Conservation (phyloP, 257 asterid species). For the Phtheirospermum japonicum region DNA sequence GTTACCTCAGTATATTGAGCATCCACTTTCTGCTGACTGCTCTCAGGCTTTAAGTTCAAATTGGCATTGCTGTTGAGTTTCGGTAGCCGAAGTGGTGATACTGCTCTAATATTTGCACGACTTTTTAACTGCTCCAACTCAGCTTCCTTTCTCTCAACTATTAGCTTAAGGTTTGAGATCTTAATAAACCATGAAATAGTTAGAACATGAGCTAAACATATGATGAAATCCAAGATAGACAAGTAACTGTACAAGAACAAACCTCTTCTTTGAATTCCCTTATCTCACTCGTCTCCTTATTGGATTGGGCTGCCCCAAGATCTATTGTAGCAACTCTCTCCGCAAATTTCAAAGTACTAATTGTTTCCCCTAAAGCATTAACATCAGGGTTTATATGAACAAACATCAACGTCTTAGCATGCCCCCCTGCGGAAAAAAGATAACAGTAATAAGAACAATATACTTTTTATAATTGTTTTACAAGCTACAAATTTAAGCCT, state of each 20-base stretch:
- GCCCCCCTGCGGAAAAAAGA: slow-evolving; percentile 31
- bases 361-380: slow-evolving; percentile 77
- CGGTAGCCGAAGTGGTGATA: slow-evolving; percentile 72
- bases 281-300: slow-evolving; percentile 78
- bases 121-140: slow-evolving; percentile 69
- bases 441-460: slow-evolving; percentile 21
- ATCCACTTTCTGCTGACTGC: slow-evolving; percentile 44
- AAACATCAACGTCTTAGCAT: slow-evolving; percentile 63
- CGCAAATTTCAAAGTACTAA: slow-evolving; percentile 86
- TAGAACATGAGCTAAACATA: slow-evolving; percentile 23
- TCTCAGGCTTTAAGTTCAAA: slow-evolving; percentile 46
- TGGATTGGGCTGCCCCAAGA: slow-evolving; percentile 82
- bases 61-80: slow-evolving; percentile 39
- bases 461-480: background rate
- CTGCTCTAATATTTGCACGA: slow-evolving; percentile 46
- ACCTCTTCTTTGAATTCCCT: slow-evolving; percentile 86
- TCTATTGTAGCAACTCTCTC: slow-evolving; percentile 87
- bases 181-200: slow-evolving; percentile 30
- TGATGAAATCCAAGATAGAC: slow-evolving; percentile 11
- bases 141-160: slow-evolving; percentile 76
- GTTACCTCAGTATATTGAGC: slow-evolving; percentile 59
- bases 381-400: slow-evolving; percentile 86
- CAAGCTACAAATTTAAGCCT: background rate
- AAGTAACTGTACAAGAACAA: slow-evolving; percentile 23
- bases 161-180: slow-evolving; percentile 79